Conservation (phyloP, 176 grass and related monocot species). For the Avena insularis region DNA sequence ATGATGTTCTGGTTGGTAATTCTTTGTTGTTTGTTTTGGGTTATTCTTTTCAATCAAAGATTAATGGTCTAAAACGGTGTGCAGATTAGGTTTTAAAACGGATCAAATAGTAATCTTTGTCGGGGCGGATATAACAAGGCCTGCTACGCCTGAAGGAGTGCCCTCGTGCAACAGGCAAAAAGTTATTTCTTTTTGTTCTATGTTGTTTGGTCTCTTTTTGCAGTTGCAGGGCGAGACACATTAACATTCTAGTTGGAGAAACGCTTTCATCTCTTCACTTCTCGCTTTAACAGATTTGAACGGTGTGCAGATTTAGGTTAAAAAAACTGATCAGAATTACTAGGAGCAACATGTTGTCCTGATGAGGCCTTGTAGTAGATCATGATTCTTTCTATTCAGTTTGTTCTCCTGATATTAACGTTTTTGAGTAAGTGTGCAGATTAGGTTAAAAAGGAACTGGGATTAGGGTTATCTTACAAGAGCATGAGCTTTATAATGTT, state of each 20-base stretch:
- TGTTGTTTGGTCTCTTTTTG: conserved; percentile 58
- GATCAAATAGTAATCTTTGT: conserved; percentile 60
- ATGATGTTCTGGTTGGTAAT: neutral
- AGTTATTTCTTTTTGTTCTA: conserved; percentile 32
- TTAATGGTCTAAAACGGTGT: conserved; percentile 69
- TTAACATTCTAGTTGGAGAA: conserved; percentile 42
- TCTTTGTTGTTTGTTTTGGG: conserved; percentile 18
- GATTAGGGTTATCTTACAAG: conserved; percentile 49
- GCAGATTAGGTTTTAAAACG: conserved; percentile 66
- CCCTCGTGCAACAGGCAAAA: conserved; percentile 51
- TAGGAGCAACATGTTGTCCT: conserved; percentile 26
- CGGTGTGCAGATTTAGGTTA: conserved; percentile 49
- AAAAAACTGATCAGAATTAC: conserved; percentile 34
- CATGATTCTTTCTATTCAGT: conserved; percentile 8
- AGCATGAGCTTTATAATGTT: conserved; percentile 46
- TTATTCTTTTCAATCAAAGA: conserved; percentile 39
- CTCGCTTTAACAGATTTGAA: conserved; percentile 38
- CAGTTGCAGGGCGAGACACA: conserved; percentile 60
- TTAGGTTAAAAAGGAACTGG: conserved; percentile 57
- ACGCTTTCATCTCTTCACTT: conserved; percentile 2
- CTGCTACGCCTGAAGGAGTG: conserved; percentile 53
- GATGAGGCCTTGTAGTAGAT: conserved; percentile 29
- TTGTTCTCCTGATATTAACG: conserved; percentile 50
- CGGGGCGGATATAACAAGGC: conserved; percentile 48
- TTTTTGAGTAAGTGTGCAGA: conserved; percentile 58